A percentile compares a stretch with the other conserved stretches of the same genome.
Conservation (phyloP, 495 filamentous ascomycete species). For the Penicillium arizonense region DNA sequence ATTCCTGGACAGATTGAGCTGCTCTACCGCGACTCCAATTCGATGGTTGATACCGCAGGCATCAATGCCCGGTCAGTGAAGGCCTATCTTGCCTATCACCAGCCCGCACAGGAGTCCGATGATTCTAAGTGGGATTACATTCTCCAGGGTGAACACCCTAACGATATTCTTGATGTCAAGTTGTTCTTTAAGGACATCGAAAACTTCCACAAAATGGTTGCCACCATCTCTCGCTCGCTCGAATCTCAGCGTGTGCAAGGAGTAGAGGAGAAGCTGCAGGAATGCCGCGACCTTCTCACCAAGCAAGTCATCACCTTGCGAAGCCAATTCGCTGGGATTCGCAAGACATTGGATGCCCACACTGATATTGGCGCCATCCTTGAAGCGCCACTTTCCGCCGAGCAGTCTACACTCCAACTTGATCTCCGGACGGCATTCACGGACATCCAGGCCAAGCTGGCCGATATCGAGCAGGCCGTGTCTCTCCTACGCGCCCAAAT, state of each 20-base stretch:
- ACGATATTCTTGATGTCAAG: constrained; percentile 52
- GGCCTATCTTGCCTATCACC: constrained; percentile 62
- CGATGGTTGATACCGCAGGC: constrained; percentile 91
- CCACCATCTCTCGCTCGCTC: constrained; percentile 55
- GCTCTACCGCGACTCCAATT: constrained; percentile 89
- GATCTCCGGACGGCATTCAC: constrained; percentile 73
- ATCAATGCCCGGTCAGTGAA: constrained; percentile 77
- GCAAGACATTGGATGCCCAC: constrained; percentile 66
- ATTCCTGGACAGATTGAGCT: constrained; percentile 78
- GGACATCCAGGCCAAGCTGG: constrained; percentile 67
- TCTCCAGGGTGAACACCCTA: constrained; percentile 40
- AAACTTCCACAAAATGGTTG: constrained; percentile 57
- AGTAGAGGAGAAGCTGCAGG: constrained; percentile 59
- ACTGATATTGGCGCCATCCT: constrained; percentile 59
- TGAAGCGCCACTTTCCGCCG: constrained; percentile 72
- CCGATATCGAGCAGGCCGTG: constrained; percentile 77
- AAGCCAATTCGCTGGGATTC: constrained; percentile 69
- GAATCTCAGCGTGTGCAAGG: constrained; percentile 63
- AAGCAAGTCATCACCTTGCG: constrained; percentile 66
- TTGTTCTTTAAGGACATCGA: constrained; percentile 72
- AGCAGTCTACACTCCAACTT: constrained; percentile 77
- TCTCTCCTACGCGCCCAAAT: constrained; percentile 79
- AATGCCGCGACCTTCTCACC: constrained; percentile 55
- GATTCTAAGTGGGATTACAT: constrained; percentile 28
- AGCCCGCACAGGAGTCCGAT: constrained; percentile 58